Evolutionary conservation across 2,329 filamentous ascomycete species (phyloP).

Genomic region (Alternaria atra): DNA sequence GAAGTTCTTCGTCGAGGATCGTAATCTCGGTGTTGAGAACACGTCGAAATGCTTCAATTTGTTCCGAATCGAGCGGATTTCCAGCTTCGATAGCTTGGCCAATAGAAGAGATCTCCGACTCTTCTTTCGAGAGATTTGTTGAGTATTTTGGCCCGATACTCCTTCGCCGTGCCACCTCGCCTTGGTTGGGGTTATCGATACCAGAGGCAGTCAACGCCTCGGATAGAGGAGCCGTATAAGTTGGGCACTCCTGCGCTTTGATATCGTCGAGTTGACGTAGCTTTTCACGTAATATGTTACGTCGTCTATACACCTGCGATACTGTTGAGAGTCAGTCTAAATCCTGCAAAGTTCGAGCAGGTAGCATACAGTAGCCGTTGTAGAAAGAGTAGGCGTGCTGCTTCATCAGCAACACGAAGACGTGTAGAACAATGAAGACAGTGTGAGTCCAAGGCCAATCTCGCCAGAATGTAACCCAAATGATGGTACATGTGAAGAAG

Average conservation of each 20-base stretch:
- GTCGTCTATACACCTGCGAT: conserved; percentile 62
- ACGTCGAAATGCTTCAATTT: conserved; percentile 70
- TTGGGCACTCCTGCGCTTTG: conserved; percentile 55
- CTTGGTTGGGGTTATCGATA: conserved; percentile 16
- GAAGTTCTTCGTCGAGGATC: conserved; percentile 70
- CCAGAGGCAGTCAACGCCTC: conserved; percentile 23
- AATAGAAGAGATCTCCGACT: conserved; percentile 68
- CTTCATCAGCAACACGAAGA: conserved; percentile 82
- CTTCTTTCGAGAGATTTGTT: conserved; percentile 57
- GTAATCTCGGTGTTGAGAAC: conserved; percentile 74
- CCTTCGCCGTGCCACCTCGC: conserved; percentile 36
- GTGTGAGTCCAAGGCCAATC: conserved; percentile 87
- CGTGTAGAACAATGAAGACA: conserved; percentile 78
- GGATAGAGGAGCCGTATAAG: conserved; percentile 31
- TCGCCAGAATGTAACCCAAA: conserved; percentile 73
- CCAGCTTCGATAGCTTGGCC: conserved; percentile 69
- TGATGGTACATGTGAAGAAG: conserved; percentile 67
- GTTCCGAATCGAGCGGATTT: conserved; percentile 67
- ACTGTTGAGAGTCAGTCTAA: conserved; percentile 9
- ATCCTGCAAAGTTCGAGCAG: background rate
- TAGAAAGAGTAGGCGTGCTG: conserved; percentile 83
- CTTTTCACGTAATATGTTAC: conserved; percentile 55
- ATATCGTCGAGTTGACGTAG: conserved; percentile 67
- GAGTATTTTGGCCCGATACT: conserved; percentile 51
- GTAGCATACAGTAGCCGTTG: conserved; percentile 69